Conservation (phyloP, 2,329 filamentous ascomycete species). For the Trichoderma sp. region DNA sequence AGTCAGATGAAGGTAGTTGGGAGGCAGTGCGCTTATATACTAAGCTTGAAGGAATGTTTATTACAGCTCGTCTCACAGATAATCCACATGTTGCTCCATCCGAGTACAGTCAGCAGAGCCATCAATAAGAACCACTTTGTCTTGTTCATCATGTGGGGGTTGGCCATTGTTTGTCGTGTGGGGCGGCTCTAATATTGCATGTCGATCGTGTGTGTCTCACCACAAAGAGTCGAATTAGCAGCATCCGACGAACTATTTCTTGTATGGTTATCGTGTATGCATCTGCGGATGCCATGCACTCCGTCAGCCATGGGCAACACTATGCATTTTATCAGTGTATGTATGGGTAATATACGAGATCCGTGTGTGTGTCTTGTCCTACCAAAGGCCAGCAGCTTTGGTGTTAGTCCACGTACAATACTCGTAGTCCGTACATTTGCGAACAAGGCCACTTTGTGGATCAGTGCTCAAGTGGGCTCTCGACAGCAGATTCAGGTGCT, state of each 20-base stretch:
- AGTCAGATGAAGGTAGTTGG: not conserved
- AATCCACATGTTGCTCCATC: not conserved
- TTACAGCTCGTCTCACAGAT: not conserved
- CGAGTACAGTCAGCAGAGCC: not conserved
- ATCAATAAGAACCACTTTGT: not conserved
- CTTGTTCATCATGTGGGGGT: not conserved
- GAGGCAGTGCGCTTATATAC: not conserved
- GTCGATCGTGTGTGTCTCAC: constrained; percentile 13
- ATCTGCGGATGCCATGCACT: not conserved
- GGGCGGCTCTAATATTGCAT: constrained; percentile 2
- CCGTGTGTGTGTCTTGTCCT: not conserved
- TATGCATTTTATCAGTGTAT: not conserved
- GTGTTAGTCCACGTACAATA: not conserved
- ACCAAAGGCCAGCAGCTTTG: not conserved
- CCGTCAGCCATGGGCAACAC: not conserved
- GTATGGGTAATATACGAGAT: not conserved
- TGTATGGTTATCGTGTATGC: not conserved
- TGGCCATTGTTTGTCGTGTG: constrained; percentile 1
- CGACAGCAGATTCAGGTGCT: not conserved
- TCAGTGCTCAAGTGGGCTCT: not conserved
- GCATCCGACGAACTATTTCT: not conserved
- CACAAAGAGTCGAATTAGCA: not conserved
- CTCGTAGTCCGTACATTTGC: not conserved
- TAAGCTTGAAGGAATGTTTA: not conserved
- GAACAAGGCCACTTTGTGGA: not conserved